Percentiles rank a stretch among this genome's conserved stretches.
Conservation (phyloP, 371 early-diverging fungal genomes). For the Mortierella sp. region DNA sequence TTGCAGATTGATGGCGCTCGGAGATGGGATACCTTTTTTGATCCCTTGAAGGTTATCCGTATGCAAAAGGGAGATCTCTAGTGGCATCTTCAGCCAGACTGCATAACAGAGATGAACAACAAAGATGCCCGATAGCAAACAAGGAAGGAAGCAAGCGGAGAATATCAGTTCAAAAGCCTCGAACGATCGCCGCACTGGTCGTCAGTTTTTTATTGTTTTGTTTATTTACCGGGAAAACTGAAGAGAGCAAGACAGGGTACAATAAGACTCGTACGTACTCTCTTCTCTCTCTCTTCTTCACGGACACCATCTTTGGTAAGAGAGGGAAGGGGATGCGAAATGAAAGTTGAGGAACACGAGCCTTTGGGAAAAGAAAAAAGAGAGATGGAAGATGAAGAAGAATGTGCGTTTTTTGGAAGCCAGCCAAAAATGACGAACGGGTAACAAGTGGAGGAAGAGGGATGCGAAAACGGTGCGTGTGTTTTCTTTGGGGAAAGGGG, state of each 20-base stretch:
- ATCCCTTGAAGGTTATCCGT: too few species aligned
- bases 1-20: not conserved
- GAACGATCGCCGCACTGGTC: conserved; percentile 1
- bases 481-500: not conserved
- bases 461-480: not conserved
- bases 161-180: not conserved
- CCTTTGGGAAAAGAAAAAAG: not conserved
- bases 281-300: too few species aligned
- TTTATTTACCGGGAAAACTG: conserved; percentile 3
- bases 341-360: not conserved
- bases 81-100: not conserved
- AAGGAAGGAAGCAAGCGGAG: too few species aligned
- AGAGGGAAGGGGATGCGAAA: not conserved
- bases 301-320: not conserved
- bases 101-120: not conserved
- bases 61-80: not conserved
- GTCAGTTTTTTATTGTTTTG: not conserved
- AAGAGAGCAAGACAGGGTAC: not conserved
- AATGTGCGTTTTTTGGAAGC: not conserved
- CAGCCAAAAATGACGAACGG: not conserved
- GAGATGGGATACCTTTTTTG: not conserved
- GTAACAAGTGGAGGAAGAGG: not conserved
- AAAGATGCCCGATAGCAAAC: too few species aligned
- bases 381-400: conserved; percentile 4
- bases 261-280: not conserved